phyloP scores from a whole-genome alignment of 148 eudicot species.

The Chenopodium suecicum region DNA sequence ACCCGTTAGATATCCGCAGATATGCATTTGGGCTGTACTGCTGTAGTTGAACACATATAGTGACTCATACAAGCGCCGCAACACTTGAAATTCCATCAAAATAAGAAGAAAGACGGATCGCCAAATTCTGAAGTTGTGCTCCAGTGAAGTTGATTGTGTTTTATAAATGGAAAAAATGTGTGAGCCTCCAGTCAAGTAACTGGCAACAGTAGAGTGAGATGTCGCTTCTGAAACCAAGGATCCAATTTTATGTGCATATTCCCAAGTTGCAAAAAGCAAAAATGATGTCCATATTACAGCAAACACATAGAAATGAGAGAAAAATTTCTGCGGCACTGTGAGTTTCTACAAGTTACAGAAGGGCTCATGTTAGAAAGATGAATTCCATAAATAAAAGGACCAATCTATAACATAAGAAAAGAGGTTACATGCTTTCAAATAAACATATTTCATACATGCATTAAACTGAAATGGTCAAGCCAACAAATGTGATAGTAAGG shows the following conservation, averaged over 20 bases:
- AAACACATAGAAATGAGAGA: constrained; percentile 77
- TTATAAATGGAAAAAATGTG: constrained; percentile 40
- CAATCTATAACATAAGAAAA: background rate
- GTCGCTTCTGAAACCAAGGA: constrained; percentile 47
- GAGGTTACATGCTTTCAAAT: too few species aligned
- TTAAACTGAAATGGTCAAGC: background rate
- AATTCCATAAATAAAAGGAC: background rate
- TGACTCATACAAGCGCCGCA: constrained; percentile 76
- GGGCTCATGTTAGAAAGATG: constrained; percentile 20
- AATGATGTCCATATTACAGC: constrained; percentile 71
- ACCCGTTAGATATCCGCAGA: constrained; percentile 72
- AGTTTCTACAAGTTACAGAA: constrained; percentile 52
- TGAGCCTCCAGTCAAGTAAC: constrained; percentile 68
- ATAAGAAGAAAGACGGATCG: constrained; percentile 72
- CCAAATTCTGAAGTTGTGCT: constrained; percentile 48
- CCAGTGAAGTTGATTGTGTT: constrained; percentile 30
- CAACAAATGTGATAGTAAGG: background rate
- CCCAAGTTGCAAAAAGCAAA: constrained; percentile 64
- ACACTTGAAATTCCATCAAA: constrained; percentile 77
- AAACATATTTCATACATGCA: background rate
- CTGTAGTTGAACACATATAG: constrained; percentile 72
- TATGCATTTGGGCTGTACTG: constrained; percentile 77
- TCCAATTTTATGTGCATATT: constrained; percentile 56
- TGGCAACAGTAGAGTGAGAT: constrained; percentile 52
- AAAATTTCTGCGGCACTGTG: constrained; percentile 74